Conservation (phyloP, 768 basidiomycete genomes). For the Rhizopogon roseolus region DNA sequence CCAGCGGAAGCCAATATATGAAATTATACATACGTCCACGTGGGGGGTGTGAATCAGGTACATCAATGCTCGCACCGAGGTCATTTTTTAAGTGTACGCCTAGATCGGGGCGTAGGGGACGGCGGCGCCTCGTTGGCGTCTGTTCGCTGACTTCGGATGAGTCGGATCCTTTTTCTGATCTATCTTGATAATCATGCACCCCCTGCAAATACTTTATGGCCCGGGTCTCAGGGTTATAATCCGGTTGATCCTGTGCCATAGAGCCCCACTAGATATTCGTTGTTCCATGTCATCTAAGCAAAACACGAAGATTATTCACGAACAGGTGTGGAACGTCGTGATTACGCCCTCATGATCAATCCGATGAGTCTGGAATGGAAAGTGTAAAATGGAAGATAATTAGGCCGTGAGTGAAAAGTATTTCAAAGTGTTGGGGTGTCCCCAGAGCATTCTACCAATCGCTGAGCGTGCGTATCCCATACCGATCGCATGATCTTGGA, state of each 20-base stretch:
- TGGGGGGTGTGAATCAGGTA: constrained; percentile 37
- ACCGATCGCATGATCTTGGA: constrained; percentile 11
- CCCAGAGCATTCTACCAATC: background rate
- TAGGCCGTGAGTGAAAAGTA: no score
- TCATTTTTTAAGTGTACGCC: no score
- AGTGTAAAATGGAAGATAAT: no score
- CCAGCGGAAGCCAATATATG: constrained; percentile 45
- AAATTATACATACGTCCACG: constrained; percentile 40
- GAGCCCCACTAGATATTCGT: background rate
- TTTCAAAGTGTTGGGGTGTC: no score
- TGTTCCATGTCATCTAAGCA: background rate
- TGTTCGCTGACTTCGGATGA: constrained; percentile 17
- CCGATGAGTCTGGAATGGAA: background rate
- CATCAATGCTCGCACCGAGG: no score
- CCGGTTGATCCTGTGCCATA: background rate
- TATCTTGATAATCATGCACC: background rate
- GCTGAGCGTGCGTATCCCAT: constrained; percentile 5
- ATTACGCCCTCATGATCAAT: background rate
- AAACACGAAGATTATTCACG: background rate
- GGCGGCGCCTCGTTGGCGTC: constrained; percentile 7
- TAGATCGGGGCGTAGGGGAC: constrained; percentile 16
- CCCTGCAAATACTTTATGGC: background rate
- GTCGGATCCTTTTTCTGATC: constrained; percentile 23
- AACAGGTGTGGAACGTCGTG: background rate
- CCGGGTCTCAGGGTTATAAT: background rate